Evolutionary conservation across 371 early-diverging fungal species (phyloP).

Genomic region (Mucor circinelloides): DNA sequence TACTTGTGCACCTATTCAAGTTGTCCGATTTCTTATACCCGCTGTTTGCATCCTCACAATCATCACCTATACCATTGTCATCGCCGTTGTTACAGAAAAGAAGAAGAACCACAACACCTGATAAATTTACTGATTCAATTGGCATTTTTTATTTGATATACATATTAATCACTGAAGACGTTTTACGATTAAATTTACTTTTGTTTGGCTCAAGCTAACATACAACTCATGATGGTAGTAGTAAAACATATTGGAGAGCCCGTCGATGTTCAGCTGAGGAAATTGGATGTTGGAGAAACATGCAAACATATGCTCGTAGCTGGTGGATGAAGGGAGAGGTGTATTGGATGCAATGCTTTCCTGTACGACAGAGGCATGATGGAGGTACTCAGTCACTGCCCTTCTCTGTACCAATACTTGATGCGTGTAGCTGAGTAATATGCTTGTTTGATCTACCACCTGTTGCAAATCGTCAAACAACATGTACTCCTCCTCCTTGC

Average conservation of each 20-base stretch:
- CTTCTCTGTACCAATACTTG: neutral
- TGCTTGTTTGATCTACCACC: neutral
- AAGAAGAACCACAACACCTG: constrained; percentile 12
- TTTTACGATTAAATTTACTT: neutral
- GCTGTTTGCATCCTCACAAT: constrained; percentile 46
- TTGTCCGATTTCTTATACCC: constrained; percentile 49
- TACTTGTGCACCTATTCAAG: constrained; percentile 53
- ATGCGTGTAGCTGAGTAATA: neutral
- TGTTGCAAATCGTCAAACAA: neutral
- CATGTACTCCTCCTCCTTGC: neutral
- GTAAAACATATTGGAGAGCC: neutral
- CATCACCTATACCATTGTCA: constrained; percentile 48
- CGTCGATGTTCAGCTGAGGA: neutral
- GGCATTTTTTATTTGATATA: neutral
- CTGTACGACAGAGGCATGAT: neutral
- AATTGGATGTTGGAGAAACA: neutral
- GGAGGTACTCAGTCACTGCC: neutral
- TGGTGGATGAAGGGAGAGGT: neutral
- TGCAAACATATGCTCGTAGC: neutral
- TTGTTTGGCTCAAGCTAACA: neutral
- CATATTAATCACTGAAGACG: neutral
- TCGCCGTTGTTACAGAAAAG: constrained; percentile 44
- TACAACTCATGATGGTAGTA: neutral
- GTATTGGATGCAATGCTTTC: neutral
- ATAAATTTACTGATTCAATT: neutral